A percentile compares a stretch with the other conserved stretches of the same genome.
Conservation (phyloP, 2,329 filamentous ascomycete genomes). For the Meredithiella fracta region DNA sequence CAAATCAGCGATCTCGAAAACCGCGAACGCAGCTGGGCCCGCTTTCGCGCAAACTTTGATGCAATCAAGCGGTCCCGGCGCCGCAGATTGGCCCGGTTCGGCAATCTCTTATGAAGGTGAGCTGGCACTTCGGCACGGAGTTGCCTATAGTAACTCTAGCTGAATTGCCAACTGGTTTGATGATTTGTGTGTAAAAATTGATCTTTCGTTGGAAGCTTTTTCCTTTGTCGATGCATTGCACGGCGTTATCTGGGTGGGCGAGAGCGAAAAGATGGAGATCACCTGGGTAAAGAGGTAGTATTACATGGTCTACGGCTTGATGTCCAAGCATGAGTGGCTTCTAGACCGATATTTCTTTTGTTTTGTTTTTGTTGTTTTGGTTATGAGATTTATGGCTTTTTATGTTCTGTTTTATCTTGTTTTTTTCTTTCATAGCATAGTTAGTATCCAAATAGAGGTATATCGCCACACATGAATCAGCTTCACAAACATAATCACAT, state of each 20-base stretch:
- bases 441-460: too few relatives aligned
- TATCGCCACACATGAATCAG: too few relatives aligned
- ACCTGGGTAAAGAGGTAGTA: neutral
- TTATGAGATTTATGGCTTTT: neutral
- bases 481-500: too few relatives aligned
- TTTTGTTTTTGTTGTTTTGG: neutral
- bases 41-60: slow-evolving; percentile 26
- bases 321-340: neutral
- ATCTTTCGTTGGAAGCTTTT: neutral
- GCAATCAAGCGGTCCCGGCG: slow-evolving; percentile 14
- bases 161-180: neutral
- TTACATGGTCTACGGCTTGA: neutral
- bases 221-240: neutral
- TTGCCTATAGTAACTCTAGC: neutral
- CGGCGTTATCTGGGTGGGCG: too few relatives aligned
- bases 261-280: too few relatives aligned
- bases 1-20: slow-evolving; percentile 35
- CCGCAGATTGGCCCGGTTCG: slow-evolving; percentile 10
- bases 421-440: neutral
- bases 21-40: slow-evolving; percentile 32
- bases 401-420: neutral
- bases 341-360: neutral
- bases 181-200: neutral
- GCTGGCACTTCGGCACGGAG: neutral
- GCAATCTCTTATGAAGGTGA: slow-evolving; percentile 8